phyloP scores from a whole-genome alignment of 2,329 filamentous ascomycete species.

The Aspergillus niger region DNA sequence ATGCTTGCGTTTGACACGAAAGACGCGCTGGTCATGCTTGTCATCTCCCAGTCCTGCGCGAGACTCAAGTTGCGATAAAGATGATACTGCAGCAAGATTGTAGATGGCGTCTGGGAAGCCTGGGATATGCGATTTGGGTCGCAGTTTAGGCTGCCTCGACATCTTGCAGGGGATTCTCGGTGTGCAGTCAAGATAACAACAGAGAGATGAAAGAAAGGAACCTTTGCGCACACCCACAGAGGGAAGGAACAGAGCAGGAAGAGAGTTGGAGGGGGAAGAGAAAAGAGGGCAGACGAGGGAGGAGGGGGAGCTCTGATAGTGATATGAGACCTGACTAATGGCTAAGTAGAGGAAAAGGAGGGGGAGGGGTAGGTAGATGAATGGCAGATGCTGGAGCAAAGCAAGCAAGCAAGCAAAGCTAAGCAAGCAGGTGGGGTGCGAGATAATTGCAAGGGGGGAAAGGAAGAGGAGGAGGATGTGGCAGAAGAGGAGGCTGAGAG shows the following conservation, averaged over 20 bases:
- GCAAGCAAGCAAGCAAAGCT: not conserved
- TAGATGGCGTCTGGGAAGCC: slow-evolving; percentile 40
- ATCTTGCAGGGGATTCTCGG: slow-evolving; percentile 35
- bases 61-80: slow-evolving; percentile 35
- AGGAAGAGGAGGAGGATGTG: slow-evolving; percentile 3
- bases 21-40: slow-evolving; percentile 42
- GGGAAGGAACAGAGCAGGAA: not conserved
- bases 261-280: not conserved
- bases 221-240: slow-evolving; percentile 10
- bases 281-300: not conserved
- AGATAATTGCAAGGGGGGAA: slow-evolving; percentile 18
- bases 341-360: slow-evolving; percentile 16
- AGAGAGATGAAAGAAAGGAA: slow-evolving; percentile 8
- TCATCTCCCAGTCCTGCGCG: slow-evolving; percentile 33
- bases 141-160: slow-evolving; percentile 42
- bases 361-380: slow-evolving; percentile 15
- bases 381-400: slow-evolving; percentile 11
- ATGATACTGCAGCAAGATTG: slow-evolving; percentile 34
- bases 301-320: not conserved
- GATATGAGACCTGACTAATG: slow-evolving; percentile 12
- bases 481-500: slow-evolving; percentile 19
- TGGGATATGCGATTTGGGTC: slow-evolving; percentile 40
- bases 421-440: slow-evolving; percentile 20
- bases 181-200: slow-evolving; percentile 7
- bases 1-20: slow-evolving; percentile 48